Percentiles rank a stretch among this genome's conserved stretches.
These are phyloP conservation scores for Venustampulla echinocandica DNA, from an alignment of 495 filamentous ascomycete species.

Conservation along the genomic window DNA sequence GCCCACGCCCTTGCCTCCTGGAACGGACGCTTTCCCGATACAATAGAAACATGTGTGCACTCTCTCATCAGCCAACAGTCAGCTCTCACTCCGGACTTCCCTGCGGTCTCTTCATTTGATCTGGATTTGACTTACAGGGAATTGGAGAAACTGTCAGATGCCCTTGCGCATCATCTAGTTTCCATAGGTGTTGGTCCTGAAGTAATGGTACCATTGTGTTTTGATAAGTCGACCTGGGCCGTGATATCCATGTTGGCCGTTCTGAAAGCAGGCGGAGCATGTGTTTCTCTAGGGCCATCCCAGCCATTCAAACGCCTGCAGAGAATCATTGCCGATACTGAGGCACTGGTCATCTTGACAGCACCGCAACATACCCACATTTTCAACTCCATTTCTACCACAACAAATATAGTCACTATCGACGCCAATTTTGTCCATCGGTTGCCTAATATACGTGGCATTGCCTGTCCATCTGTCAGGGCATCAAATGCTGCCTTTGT, in stretches of 20 bases:
- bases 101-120: not conserved
- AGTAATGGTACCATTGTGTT: not conserved
- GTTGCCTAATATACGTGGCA: too few species aligned
- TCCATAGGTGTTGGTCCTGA: not conserved
- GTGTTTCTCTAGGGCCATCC: not conserved
- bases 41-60: not conserved
- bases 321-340: not conserved
- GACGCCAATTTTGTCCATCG: too few species aligned
- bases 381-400: too few species aligned
- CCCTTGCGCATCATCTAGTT: not conserved
- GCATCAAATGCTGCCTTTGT: constrained; percentile 34
- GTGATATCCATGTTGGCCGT: not conserved
- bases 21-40: not conserved
- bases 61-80: not conserved
- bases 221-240: not conserved
- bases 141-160: not conserved
- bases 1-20: too few species aligned
- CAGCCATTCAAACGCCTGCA: not conserved
- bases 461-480: not conserved
- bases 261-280: not conserved
- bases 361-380: not conserved
- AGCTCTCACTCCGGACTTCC: not conserved
- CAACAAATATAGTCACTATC: too few species aligned
- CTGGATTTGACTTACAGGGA: not conserved
- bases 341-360: not conserved